Percentiles rank a stretch among this genome's conserved stretches.
These are phyloP conservation scores for Hypoxylon sp. DNA, from an alignment of 2,329 filamentous ascomycete genomes.

Conservation along the genomic window DNA sequence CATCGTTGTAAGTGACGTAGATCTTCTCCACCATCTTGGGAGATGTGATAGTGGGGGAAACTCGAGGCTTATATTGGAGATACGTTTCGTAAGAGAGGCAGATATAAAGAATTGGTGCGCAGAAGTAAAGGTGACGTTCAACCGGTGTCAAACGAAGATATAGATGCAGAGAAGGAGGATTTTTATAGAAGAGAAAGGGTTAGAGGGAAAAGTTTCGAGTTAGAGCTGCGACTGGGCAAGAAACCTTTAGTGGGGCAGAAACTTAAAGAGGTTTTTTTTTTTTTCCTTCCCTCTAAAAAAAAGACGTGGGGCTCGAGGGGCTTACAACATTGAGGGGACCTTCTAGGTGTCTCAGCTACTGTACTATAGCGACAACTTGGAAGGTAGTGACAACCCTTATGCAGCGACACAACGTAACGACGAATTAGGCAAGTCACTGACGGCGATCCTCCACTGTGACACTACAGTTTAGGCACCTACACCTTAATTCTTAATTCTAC, in stretches of 20 bases:
- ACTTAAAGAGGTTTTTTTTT: slow-evolving; percentile 22
- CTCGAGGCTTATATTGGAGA: slow-evolving; percentile 8
- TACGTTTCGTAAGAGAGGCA: background rate
- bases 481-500: slow-evolving; percentile 19
- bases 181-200: slow-evolving; percentile 12
- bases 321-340: background rate
- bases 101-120: slow-evolving; percentile 1
- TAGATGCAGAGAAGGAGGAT: slow-evolving; percentile 17
- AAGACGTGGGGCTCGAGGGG: slow-evolving; percentile 40
- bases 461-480: slow-evolving; percentile 26
- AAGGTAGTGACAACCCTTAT: background rate
- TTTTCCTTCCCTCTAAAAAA: background rate
- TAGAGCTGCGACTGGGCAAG: slow-evolving; percentile 31
- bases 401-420: slow-evolving; percentile 3
- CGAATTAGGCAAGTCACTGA: slow-evolving; percentile 36
- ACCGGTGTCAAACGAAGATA: background rate
- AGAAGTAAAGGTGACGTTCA: slow-evolving; percentile 5
- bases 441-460: slow-evolving; percentile 16
- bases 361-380: background rate
- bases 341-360: slow-evolving; percentile 14
- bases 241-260: slow-evolving; percentile 41
- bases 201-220: slow-evolving; percentile 39
- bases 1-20: slow-evolving; percentile 94
- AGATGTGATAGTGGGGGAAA: slow-evolving; percentile 30
- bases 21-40: slow-evolving; percentile 84